These are phyloP conservation scores for Paecilomyces dactylethromorphus DNA, from an alignment of 2,329 filamentous ascomycete genomes.

Conservation along the genomic window DNA sequence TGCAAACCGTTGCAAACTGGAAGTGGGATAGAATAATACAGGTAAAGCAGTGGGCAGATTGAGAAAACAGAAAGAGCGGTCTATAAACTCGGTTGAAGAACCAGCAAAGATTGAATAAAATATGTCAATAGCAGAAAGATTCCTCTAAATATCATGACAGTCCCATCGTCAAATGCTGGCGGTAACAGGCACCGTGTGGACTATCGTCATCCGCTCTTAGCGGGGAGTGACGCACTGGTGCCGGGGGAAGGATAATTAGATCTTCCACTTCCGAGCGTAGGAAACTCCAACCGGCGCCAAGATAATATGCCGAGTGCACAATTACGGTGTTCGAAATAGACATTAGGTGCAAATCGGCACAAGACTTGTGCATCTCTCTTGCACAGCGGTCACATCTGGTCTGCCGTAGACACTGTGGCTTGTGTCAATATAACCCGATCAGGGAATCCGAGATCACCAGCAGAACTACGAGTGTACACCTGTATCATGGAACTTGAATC, in stretches of 20 bases:
- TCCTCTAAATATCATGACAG: not conserved
- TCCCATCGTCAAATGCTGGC: not conserved
- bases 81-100: not conserved
- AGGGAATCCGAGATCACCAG: not conserved
- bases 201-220: not conserved
- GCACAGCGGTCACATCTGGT: not conserved
- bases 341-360: not conserved
- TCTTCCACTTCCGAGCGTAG: not conserved
- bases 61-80: not conserved
- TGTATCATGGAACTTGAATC: not conserved
- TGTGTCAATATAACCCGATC: not conserved
- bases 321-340: not conserved
- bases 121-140: not conserved
- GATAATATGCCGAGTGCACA: not conserved
- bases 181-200: not conserved
- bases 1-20: conserved; percentile 27
- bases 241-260: not conserved
- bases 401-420: not conserved
- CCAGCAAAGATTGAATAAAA: not conserved
- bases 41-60: conserved; percentile 1
- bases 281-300: not conserved
- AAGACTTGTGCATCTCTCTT: not conserved
- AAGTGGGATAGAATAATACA: not conserved
- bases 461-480: not conserved
- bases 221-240: not conserved